Conservation (phyloP, 306 rosid genomes). For the Rubus idaeus region DNA sequence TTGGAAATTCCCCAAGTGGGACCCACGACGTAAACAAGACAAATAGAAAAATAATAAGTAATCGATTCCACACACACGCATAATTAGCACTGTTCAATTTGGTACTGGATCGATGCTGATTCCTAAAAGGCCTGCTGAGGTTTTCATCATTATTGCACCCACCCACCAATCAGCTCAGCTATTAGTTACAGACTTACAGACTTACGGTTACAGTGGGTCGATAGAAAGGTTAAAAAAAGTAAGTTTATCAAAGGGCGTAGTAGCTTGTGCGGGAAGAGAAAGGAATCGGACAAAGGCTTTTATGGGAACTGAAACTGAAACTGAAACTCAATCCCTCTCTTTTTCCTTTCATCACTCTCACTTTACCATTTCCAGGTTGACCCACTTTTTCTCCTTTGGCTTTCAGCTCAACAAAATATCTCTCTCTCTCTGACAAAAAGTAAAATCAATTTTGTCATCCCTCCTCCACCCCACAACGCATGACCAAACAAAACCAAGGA, state of each 20-base stretch:
- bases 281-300: not conserved
- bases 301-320: not conserved
- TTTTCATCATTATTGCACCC: not conserved
- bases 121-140: not conserved
- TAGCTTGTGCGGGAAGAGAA: not conserved
- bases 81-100: not conserved
- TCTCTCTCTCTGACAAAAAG: conserved; percentile 6
- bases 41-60: not conserved
- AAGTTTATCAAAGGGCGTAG: not conserved
- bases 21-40: not conserved
- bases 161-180: not conserved
- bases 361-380: not conserved
- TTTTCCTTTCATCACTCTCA: conserved; percentile 1
- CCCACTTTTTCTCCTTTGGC: not conserved
- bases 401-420: conserved; percentile 5
- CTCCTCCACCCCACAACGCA: not conserved
- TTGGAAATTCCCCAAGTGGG: conserved; percentile 4
- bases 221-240: too few relatives aligned
- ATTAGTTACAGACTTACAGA: not conserved
- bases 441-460: conserved; percentile 13
- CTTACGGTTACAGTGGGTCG: not conserved
- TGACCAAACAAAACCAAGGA: conserved; percentile 9
- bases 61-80: not conserved
- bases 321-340: not conserved
- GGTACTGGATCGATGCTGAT: not conserved